Evolutionary conservation across 2,329 filamentous ascomycete genomes (phyloP), one percentile per base, ranked within the genome.

Genomic region (Zopfia rhizophila): DNA sequence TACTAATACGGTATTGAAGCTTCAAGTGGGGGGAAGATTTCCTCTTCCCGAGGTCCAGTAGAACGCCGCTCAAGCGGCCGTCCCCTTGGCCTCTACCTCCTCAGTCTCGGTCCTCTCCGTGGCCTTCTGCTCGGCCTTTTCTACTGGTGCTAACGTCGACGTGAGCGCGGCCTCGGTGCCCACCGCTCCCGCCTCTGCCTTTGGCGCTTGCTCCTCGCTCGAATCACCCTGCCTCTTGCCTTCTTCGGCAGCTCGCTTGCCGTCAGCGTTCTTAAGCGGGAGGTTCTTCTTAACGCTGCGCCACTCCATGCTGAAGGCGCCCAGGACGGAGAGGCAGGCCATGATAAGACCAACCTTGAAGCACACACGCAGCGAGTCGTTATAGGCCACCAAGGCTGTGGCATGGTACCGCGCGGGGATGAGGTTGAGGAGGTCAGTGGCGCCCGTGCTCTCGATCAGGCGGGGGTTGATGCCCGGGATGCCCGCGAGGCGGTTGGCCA

Each of bases 381-480:
- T 87, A 67, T 89, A 88, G 0, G 82, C 84, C 0, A 73, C 52
- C 2, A 83, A 70, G 1, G 90, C 83, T 0, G 69, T 63, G 3
- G 64, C 65, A 8, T 83, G 62, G 37, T 75, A 78, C 45, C 81
- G 57, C 0, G 69, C 51, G 0, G 78, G 71, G 10, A 89, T 79
- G 2, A 76, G 58, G 0, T 70, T 65, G 32, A 76, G 74, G 8
- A 90, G 71, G 17, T 81, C 75, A 0, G 85, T 89, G 0, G 79
- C 78, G 25, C 79, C 79, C 2, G 72, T 69, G 3, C 59, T 55
- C 4, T 73, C 50, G 3, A 78, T 66, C 14, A 66, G 45, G 6
- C 39, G 48, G 0, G 74, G 61, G 41, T 72, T 55, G 5, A 77
- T 45, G 14, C 57, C 65, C 1, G 72, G 71, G 2, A 56, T 61